These are phyloP conservation scores for Lagerstroemia speciosa DNA, from an alignment of 345 rosid species.

Conservation along the genomic window DNA sequence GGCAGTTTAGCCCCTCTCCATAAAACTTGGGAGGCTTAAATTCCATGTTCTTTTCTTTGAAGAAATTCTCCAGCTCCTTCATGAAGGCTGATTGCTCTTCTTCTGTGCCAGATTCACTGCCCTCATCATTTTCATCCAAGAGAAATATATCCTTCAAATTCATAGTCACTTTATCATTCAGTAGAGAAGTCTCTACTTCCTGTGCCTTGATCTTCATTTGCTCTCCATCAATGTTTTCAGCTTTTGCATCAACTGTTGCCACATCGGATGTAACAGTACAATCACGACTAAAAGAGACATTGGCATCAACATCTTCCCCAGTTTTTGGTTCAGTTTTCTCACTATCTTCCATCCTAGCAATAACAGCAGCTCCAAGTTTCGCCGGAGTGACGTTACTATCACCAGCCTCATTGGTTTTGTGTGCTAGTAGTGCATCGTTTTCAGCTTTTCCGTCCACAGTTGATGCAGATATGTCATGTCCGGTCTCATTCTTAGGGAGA, in stretches of 20 bases:
- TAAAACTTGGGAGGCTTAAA: slow-evolving; percentile 72
- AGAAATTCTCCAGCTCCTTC: slow-evolving; percentile 51
- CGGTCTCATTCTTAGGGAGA: slow-evolving; percentile 15
- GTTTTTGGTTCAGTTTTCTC: slow-evolving; percentile 18
- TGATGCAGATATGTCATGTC: slow-evolving; percentile 7
- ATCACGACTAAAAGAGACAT: slow-evolving; percentile 15
- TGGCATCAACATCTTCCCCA: slow-evolving; percentile 15
- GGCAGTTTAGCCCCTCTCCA: slow-evolving; percentile 58
- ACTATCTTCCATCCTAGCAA: slow-evolving; percentile 5
- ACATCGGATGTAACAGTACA: slow-evolving; percentile 18
- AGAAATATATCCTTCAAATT: slow-evolving; percentile 34
- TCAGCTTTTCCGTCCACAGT: background rate
- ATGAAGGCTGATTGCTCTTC: slow-evolving; percentile 52
- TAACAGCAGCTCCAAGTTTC: background rate
- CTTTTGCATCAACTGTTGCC: slow-evolving; percentile 16
- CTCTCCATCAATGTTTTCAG: slow-evolving; percentile 7
- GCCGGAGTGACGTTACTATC: background rate
- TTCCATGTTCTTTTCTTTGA: slow-evolving; percentile 45
- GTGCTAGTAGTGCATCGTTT: background rate
- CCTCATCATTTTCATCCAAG: slow-evolving; percentile 36
- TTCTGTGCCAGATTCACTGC: slow-evolving; percentile 57
- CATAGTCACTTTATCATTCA: slow-evolving; percentile 24
- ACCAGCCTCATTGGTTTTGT: background rate
- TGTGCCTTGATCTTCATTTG: slow-evolving; percentile 23
- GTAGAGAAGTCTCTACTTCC: slow-evolving; percentile 16